Conservation (phyloP, 2,329 filamentous ascomycete species). For the Aulographum hederae region DNA sequence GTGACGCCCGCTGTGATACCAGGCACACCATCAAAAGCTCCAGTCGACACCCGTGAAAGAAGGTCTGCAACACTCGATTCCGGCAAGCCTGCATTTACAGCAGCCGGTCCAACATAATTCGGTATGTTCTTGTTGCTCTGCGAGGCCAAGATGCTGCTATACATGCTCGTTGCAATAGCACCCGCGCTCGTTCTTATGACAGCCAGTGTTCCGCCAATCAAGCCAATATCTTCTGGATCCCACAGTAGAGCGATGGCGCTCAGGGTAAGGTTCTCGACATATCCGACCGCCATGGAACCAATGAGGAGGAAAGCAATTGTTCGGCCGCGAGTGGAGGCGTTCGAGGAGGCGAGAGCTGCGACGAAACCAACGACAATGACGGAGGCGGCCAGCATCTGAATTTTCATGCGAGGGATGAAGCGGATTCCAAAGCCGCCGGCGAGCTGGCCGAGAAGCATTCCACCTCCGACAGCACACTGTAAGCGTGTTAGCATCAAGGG, state of each 20-base stretch:
- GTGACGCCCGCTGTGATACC: conserved; percentile 12
- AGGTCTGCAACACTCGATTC: conserved; percentile 9
- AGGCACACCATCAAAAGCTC: conserved; percentile 11
- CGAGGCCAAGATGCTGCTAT: conserved; percentile 14
- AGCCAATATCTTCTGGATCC: conserved; percentile 15
- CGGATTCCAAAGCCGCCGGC: conserved; percentile 13
- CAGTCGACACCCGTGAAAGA: conserved; percentile 10
- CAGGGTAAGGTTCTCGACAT: conserved; percentile 15
- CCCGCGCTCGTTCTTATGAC: conserved; percentile 12
- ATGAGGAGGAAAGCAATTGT: conserved; percentile 11
- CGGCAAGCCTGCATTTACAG: conserved; percentile 11
- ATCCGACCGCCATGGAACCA: conserved; percentile 12
- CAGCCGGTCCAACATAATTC: conserved; percentile 11
- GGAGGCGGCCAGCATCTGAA: conserved; percentile 14
- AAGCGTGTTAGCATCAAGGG: conserved; percentile 6
- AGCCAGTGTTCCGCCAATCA: conserved; percentile 14
- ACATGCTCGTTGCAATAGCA: conserved; percentile 12
- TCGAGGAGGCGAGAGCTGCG: conserved; percentile 10
- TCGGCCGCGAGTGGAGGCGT: conserved; percentile 7
- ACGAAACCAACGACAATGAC: conserved; percentile 12
- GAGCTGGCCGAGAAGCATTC: conserved; percentile 14
- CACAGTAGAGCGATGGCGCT: conserved; percentile 12
- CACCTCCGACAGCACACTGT: conserved; percentile 15
- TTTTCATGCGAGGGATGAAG: conserved; percentile 13
- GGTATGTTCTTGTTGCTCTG: conserved; percentile 12